A percentile compares a stretch with the other conserved stretches of the same genome.
Evolutionary conservation across 345 rosid genomes (phyloP).

Genomic region (Turritis glabra): DNA sequence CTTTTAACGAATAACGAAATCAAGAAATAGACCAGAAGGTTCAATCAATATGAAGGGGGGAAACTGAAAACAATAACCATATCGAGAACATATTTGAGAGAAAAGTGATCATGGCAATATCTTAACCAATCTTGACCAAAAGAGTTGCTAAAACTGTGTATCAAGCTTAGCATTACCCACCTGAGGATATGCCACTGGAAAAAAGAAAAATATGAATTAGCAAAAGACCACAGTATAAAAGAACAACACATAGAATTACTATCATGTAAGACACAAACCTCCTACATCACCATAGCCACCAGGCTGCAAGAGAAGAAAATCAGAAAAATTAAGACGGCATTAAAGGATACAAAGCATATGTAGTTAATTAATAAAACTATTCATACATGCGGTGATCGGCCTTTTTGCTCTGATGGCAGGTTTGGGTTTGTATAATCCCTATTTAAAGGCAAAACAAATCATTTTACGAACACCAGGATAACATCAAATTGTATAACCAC

Average conservation of each 20-base stretch:
- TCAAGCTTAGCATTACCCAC: conserved; percentile 53
- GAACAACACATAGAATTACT: conserved; percentile 32
- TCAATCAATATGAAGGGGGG: not conserved
- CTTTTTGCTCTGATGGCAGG: conserved; percentile 92
- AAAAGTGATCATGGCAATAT: conserved; percentile 7
- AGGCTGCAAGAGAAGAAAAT: conserved; percentile 45
- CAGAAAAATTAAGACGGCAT: conserved; percentile 8
- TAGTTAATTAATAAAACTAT: not conserved
- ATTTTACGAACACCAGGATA: not conserved
- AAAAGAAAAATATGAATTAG: conserved; percentile 30
- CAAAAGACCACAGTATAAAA: conserved; percentile 15
- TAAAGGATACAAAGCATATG: conserved; percentile 15
- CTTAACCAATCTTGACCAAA: conserved; percentile 33
- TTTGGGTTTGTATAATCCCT: conserved; percentile 97
- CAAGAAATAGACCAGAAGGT: not conserved
- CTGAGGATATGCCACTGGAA: conserved; percentile 95
- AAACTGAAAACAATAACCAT: not conserved
- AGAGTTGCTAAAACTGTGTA: conserved; percentile 23
- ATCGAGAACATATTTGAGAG: not conserved
- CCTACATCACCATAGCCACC: conserved; percentile 88
- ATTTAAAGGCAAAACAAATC: conserved; percentile 17
- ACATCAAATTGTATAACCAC: conserved; percentile 5
- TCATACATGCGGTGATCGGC: conserved; percentile 83
- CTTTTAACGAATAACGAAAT: not conserved
- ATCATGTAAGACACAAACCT: conserved; percentile 56